Evolutionary conservation across 2,329 filamentous ascomycete genomes (phyloP), one percentile per base, ranked within the genome.

Genomic region (Aciculosporium take): DNA sequence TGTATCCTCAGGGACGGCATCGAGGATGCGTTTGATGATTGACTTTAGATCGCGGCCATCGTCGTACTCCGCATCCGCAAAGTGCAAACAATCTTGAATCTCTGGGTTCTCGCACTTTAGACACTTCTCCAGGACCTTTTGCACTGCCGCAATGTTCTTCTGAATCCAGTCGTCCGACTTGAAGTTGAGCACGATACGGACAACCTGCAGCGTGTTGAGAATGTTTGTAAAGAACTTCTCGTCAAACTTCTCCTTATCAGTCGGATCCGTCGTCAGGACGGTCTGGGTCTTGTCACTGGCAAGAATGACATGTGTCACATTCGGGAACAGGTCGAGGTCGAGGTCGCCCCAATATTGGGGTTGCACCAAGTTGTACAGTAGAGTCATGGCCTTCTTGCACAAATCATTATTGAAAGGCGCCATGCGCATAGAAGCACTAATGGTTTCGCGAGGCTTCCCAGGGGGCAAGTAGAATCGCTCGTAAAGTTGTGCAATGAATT

Each of bases 121-220:
- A 10, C 84, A 78, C 64, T 94, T 95, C 48, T 95, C 88, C 12
- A 96, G 64, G 10, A 96, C 76, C 56, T 86, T 94, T 58, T 95
- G 86, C 23, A 96, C 71, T 23, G 78, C 68, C 0, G 80, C 62
- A 51, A 94, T 73, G 48, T 86, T 84, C 52, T 78, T 77, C 40
- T 87, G 64, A 29, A 96, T 80, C 91, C 91, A 98, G 3, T 94
- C 85, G 53, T 94, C 81, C 0, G 84, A 69, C 60, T 94, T 93
- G 47, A 81, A 79, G 52, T 91, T 86, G 45, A 96, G 69, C 37
- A 98, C 79, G 45, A 95, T 83, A 37, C 89, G 84, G 45, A 98
- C 70, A 31, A 96, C 84, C 57, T 96, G 88, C 12, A 98, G 71
- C 2, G 88, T 87, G 57, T 98, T 98, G 63, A 98, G 78, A 61